Base-by-base conservation (phyloP, 192 early-diverging fungal genomes). In the Podila horticola region DNA sequence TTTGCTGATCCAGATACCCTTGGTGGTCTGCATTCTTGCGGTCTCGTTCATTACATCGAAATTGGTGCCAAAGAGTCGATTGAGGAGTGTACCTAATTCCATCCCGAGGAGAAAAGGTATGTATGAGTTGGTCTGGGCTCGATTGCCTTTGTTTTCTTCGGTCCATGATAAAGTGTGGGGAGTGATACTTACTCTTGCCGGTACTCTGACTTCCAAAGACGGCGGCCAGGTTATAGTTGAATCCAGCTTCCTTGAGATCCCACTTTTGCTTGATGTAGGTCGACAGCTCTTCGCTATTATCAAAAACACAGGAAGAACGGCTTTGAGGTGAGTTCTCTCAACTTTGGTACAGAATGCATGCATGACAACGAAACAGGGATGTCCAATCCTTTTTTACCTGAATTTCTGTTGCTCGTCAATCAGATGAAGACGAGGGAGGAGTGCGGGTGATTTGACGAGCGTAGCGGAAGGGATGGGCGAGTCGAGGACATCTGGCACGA, bases 161-260 rank as follows among this genome's bases (percentile, higher is more conserved):
- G 41, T 15, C 13, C 41, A 45, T 45, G 4, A 3, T 17, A 45
- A 45, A 45, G 13, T 45, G 41, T 15, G 28, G 13, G 13, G 51
- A 34, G 24, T 28, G 20, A 30, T 41, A 69, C 89, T 84, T 86
- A 91, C 95, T 96, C 72, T 99, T 99, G 48, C 98, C 98, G 7
- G 97, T 98, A 87, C 94, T 96, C 84, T 99, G 98, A 38, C 97
- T 98, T 62, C 98, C 98, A 90, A 99, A 98, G 33, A 99, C 97
- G 20, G 98, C 97, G 7, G 98, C 95, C 20, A 99, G 86, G 81
- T 98, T 93, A 79, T 99, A 99, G 82, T 98, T 92, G 69, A 99
- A 99, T 20, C 98, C 98, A 49, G 84, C 85, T 33, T 96, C 92
- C 24, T 79, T 83, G 5, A 99, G 83, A 22, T 85, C 55, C 97